Conservation (phyloP, 1,284 basidiomycete species). For the Peniophora sp. region DNA sequence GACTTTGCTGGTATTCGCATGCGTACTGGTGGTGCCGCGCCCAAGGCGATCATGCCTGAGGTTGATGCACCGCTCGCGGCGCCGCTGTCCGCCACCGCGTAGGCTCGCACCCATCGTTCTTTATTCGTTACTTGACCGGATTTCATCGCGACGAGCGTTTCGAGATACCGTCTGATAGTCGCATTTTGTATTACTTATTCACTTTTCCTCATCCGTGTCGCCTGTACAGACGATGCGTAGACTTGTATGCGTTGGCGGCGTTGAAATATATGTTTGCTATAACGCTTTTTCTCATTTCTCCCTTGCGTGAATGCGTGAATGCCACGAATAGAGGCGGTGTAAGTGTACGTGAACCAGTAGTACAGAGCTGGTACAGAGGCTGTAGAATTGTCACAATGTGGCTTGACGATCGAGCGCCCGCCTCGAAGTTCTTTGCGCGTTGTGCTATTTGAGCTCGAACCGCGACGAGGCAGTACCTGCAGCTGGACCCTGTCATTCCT, state of each 20-base stretch:
- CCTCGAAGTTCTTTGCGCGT: too few relatives aligned
- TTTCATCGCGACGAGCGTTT: neutral
- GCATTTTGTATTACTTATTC: neutral
- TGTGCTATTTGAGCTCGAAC: too few relatives aligned
- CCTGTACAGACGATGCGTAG: neutral
- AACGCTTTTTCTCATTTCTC: conserved; percentile 2
- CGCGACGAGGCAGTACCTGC: too few relatives aligned
- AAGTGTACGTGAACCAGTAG: too few relatives aligned
- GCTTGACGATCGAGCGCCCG: too few relatives aligned
- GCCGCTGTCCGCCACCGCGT: neutral
- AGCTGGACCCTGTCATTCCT: too few relatives aligned
- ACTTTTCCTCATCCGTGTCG: neutral
- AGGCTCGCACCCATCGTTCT: neutral
- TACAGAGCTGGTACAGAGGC: too few relatives aligned
- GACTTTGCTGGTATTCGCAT: conserved; percentile 9
- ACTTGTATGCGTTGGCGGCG: conserved; percentile 7
- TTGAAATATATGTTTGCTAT: conserved; percentile 12
- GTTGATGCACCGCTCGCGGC: neutral
- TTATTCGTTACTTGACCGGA: neutral
- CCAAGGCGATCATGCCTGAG: conserved; percentile 1
- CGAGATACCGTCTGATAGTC: conserved; percentile 3
- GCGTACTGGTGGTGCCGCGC: conserved; percentile 8
- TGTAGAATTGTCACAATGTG: too few relatives aligned
- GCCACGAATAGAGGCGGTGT: too few relatives aligned
- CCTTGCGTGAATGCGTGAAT: too few relatives aligned